Percentiles rank a stretch among this genome's conserved stretches.
These are phyloP conservation scores for Magnusiomyces fungicola DNA, from an alignment of 1,139 yeast genomes.

Conservation along the genomic window DNA sequence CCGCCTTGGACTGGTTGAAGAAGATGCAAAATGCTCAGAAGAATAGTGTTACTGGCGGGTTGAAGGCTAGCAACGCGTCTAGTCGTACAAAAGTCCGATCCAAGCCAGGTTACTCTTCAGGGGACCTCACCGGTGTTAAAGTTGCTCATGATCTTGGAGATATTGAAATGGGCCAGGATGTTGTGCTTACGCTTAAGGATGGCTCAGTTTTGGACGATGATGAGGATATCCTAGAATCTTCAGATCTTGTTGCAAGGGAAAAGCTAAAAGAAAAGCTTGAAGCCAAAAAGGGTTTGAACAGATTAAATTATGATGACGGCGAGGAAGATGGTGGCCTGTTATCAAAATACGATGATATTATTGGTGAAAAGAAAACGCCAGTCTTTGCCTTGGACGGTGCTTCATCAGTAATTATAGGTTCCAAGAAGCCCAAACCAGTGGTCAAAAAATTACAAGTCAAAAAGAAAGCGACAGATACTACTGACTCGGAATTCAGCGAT, in stretches of 20 bases:
- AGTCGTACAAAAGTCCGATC: slow-evolving; percentile 1
- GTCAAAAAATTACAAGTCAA: slow-evolving; percentile 1
- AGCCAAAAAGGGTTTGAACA: slow-evolving; percentile 26
- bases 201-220: slow-evolving; percentile 43
- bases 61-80: slow-evolving; percentile 6
- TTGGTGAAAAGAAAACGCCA: slow-evolving; percentile 17
- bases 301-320: slow-evolving; percentile 25
- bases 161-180: slow-evolving; percentile 40
- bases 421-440: not conserved
- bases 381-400: slow-evolving; percentile 27
- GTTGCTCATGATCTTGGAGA: slow-evolving; percentile 44
- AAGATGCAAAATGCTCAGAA: slow-evolving; percentile 17
- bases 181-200: slow-evolving; percentile 62
- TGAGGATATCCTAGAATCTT: slow-evolving; percentile 41
- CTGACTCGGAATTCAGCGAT: slow-evolving; percentile 14
- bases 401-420: slow-evolving; percentile 7
- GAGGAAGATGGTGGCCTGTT: slow-evolving; percentile 19
- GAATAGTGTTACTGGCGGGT: slow-evolving; percentile 13
- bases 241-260: slow-evolving; percentile 35
- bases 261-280: slow-evolving; percentile 29
- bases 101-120: slow-evolving; percentile 19
- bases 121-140: slow-evolving; percentile 36
- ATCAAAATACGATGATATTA: slow-evolving; percentile 26
- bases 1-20: slow-evolving; percentile 19
- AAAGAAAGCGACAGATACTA: slow-evolving; percentile 8